These are phyloP conservation scores for Phlebiopsis flavidoalba DNA, from an alignment of 768 basidiomycete genomes.

Conservation along the genomic window DNA sequence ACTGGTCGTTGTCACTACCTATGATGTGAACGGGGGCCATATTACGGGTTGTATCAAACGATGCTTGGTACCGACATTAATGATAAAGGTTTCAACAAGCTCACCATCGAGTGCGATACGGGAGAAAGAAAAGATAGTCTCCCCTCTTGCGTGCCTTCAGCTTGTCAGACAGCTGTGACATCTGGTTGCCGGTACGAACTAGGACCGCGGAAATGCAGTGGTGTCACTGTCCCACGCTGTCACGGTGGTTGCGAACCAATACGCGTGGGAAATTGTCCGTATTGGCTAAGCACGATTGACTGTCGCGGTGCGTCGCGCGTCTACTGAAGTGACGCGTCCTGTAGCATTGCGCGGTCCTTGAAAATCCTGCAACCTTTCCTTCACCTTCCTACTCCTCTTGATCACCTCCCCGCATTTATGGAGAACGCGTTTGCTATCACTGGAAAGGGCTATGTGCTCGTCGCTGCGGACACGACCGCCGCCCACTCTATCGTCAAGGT, in stretches of 20 bases:
- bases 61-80: too few relatives aligned
- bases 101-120: constrained; percentile 69
- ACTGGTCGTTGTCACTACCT: constrained; percentile 90
- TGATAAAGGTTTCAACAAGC: constrained; percentile 14
- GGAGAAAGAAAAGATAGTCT: constrained; percentile 56
- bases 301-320: constrained; percentile 2
- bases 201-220: background rate
- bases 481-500: constrained; percentile 94
- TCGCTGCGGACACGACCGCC: constrained; percentile 88
- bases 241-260: background rate
- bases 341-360: constrained; percentile 7
- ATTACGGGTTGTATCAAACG: background rate
- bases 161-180: background rate
- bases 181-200: background rate
- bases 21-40: background rate
- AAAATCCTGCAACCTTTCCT: background rate
- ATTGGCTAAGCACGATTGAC: background rate
- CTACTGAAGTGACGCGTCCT: constrained; percentile 16
- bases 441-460: constrained; percentile 89
- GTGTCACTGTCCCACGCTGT: background rate
- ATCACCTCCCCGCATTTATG: constrained; percentile 38
- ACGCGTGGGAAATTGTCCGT: background rate
- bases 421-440: constrained; percentile 88
- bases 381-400: constrained; percentile 4
- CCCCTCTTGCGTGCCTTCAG: constrained; percentile 30